Evolutionary conservation across 2,329 filamentous ascomycete species (phyloP), one percentile per base, ranked within the genome.

Genomic region (Stagonosporopsis vannaccii): DNA sequence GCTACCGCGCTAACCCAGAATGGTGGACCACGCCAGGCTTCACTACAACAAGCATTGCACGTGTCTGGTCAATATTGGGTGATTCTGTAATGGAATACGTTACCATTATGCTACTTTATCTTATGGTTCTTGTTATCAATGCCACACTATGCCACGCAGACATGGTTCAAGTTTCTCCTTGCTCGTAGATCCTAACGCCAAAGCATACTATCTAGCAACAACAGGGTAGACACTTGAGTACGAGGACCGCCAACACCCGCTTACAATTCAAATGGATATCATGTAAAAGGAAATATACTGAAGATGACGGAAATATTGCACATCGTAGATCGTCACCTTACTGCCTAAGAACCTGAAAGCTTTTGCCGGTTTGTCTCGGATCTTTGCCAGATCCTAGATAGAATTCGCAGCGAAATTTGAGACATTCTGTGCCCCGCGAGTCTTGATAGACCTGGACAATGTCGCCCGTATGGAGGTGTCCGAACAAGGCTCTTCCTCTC

Each of bases 391-490:
- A 67, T 5, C 80, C 79, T 35, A 75, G 64, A 58, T 74, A 77
- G 44, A 82, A 77, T 49, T 80, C 77, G 59, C 76, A 79, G 11
- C 64, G 68, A 53, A 81, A 81, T 55, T 74, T 77, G 30, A 81
- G 65, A 30, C 66, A 66, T 37, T 72, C 69, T 1, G 61, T 67
- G 12, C 65, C 64, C 17, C 56, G 76, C n/a, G 67, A 56, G 12
- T 79, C 76, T 39, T 85, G 80, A 82, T 87, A 96, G 6, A 96
- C 84, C 2, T 87, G 85, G 43, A 97, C 84, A 22, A 86, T 81
- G 71, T 97, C 94, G 1, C 90, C 91, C 30, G 90, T 86, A 70
- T 92, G 85, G 13, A 97, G 75, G 51, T 87, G 85, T 23, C 90
- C 87, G 42, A 84, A 91, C 1, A 86, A 78, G 20, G 78, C 77